Evolutionary conservation across 495 filamentous ascomycete genomes (phyloP).

Genomic region (Penicillium fimorum): DNA sequence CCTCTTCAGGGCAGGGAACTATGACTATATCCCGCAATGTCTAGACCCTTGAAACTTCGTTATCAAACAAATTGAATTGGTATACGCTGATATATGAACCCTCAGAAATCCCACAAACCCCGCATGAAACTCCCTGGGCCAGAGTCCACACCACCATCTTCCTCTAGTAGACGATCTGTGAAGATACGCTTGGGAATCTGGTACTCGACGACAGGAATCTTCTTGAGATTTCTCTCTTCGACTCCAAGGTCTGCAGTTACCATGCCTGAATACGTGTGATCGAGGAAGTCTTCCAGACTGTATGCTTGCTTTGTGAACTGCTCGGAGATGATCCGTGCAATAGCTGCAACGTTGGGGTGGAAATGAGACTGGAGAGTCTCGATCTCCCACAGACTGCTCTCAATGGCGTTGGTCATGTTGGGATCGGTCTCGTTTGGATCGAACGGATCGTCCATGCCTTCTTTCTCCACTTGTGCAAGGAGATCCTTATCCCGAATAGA

Average conservation of each 20-base stretch:
- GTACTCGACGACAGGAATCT: conserved; percentile 83
- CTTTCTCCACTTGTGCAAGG: conserved; percentile 54
- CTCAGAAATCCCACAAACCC: conserved; percentile 42
- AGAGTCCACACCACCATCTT: conserved; percentile 45
- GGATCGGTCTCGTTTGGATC: conserved; percentile 72
- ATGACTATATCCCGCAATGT: conserved; percentile 8
- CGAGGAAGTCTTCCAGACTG: conserved; percentile 91
- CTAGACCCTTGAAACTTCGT: background rate
- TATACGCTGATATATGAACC: conserved; percentile 11
- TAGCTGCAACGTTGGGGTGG: conserved; percentile 93
- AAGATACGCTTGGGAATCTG: conserved; percentile 92
- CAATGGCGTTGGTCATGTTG: conserved; percentile 79
- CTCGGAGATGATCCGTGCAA: conserved; percentile 90
- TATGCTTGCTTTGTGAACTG: conserved; percentile 97
- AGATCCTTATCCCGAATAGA: conserved; percentile 57
- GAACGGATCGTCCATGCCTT: conserved; percentile 81
- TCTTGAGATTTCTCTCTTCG: conserved; percentile 71
- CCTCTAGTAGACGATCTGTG: conserved; percentile 44
- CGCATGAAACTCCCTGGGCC: conserved; percentile 41
- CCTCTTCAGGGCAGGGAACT: background rate
- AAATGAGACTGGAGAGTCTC: conserved; percentile 87
- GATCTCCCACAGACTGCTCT: conserved; percentile 94
- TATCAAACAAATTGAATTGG: conserved; percentile 14
- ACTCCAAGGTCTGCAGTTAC: conserved; percentile 70
- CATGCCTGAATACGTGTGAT: conserved; percentile 89